Conservation (phyloP, 2,329 filamentous ascomycete genomes). For the Simplicillium sp. region DNA sequence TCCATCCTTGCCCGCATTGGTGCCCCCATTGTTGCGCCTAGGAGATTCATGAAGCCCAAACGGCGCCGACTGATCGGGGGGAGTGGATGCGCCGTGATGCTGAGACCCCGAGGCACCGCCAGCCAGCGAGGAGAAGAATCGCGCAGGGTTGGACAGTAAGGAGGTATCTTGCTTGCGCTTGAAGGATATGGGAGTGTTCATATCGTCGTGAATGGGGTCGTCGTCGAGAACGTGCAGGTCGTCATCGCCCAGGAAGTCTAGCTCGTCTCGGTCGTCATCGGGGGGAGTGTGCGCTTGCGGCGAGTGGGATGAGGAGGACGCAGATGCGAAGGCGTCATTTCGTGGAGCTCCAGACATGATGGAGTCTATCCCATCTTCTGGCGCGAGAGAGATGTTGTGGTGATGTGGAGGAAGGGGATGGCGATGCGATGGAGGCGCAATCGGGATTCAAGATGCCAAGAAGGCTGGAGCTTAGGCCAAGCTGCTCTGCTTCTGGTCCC, state of each 20-base stretch:
- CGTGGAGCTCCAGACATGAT: slow-evolving; percentile 30
- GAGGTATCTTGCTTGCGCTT: slow-evolving; percentile 56
- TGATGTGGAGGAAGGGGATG: slow-evolving; percentile 7
- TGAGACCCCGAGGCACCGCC: slow-evolving; percentile 13
- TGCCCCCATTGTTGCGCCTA: slow-evolving; percentile 1
- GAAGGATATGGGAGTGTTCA: slow-evolving; percentile 53
- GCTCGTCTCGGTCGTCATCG: slow-evolving; percentile 35
- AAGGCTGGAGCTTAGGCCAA: slow-evolving; percentile 2
- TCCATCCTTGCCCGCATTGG: slow-evolving; percentile 32
- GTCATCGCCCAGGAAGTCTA: slow-evolving; percentile 29
- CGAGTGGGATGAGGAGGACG: slow-evolving; percentile 24
- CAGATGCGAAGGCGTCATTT: slow-evolving; percentile 23
- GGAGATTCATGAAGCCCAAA: too few relatives aligned
- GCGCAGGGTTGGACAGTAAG: slow-evolving; percentile 33
- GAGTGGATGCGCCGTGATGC: background rate
- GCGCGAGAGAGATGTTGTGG: slow-evolving; percentile 6
- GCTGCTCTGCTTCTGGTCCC: background rate
- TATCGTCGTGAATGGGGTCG: slow-evolving; percentile 43
- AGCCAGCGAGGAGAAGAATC: slow-evolving; percentile 39
- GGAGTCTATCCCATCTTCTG: slow-evolving; percentile 26
- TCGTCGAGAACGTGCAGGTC: slow-evolving; percentile 38
- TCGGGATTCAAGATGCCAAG: background rate
- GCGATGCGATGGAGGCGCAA: background rate
- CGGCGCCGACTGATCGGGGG: too few relatives aligned
- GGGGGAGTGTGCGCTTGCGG: slow-evolving; percentile 15